phyloP scores from a whole-genome alignment of 2,329 filamentous ascomycete genomes.

The Rasamsonia emersonii region DNA sequence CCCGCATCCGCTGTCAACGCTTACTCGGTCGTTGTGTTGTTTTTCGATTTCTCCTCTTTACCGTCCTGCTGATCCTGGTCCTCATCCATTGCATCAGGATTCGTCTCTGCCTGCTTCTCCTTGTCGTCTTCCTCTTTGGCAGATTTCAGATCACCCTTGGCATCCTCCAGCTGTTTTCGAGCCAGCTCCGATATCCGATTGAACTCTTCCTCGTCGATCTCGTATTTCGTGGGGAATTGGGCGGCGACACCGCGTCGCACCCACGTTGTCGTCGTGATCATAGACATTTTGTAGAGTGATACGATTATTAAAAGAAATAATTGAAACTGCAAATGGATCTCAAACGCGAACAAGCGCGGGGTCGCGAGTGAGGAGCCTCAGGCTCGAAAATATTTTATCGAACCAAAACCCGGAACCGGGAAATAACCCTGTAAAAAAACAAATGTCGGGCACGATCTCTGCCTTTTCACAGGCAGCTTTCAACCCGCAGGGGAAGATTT shows the following conservation, averaged over 20 bases:
- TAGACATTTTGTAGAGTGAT: constrained; percentile 36
- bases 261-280: constrained; percentile 71
- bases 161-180: constrained; percentile 79
- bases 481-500: background rate
- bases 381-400: no score
- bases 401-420: background rate
- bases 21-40: background rate
- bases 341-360: background rate
- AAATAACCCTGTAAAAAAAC: no score
- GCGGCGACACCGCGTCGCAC: constrained; percentile 69
- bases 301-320: background rate
- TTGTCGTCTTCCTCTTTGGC: constrained; percentile 46
- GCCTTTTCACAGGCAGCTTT: background rate
- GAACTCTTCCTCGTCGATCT: constrained; percentile 67
- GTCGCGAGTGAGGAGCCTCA: no score
- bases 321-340: background rate
- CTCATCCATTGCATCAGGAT: constrained; percentile 15
- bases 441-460: no score
- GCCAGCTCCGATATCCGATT: constrained; percentile 66
- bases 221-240: constrained; percentile 65
- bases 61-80: constrained; percentile 16
- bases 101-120: constrained; percentile 32
- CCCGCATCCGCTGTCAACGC: background rate
- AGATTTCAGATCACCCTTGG: constrained; percentile 72
- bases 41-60: constrained; percentile 7